Evolutionary conservation across 2,329 filamentous ascomycete genomes (phyloP).

Genomic region (Gliomastix tumulicola): DNA sequence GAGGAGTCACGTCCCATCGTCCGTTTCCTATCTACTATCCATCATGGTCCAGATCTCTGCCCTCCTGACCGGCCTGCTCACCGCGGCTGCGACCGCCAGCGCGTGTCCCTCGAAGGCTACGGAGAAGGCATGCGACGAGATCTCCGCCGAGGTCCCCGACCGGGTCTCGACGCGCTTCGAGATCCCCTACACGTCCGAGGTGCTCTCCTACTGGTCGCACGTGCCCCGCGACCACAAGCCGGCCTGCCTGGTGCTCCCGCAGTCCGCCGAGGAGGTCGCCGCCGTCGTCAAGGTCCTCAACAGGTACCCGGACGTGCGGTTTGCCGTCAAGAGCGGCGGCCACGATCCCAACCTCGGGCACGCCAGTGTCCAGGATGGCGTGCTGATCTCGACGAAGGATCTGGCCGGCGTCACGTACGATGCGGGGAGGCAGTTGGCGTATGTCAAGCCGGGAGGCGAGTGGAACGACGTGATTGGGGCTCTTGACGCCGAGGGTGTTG

Average conservation of each 20-base stretch:
- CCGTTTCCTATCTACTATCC: too few relatives aligned
- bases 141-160: neutral
- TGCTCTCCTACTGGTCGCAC: slow-evolving; percentile 21
- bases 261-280: slow-evolving; percentile 21
- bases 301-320: slow-evolving; percentile 18
- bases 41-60: too few relatives aligned
- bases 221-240: slow-evolving; percentile 20
- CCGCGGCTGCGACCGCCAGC: neutral
- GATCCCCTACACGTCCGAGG: slow-evolving; percentile 2
- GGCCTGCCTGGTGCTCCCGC: slow-evolving; percentile 25
- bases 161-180: neutral
- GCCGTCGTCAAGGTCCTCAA: slow-evolving; percentile 20
- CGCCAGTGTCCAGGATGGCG: slow-evolving; percentile 23
- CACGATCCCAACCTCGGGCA: slow-evolving; percentile 27
- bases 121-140: slow-evolving; percentile 5
- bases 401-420: slow-evolving; percentile 24
- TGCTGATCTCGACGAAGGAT: slow-evolving; percentile 25
- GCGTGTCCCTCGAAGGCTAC: slow-evolving; percentile 1
- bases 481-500: slow-evolving; percentile 22
- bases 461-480: slow-evolving; percentile 28
- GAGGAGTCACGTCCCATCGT: too few relatives aligned
- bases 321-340: slow-evolving; percentile 29
- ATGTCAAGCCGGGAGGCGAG: slow-evolving; percentile 27
- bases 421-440: slow-evolving; percentile 20
- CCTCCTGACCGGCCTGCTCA: neutral